Evolutionary conservation across 176 grass and related monocot genomes (phyloP).

Genomic region (Carex parvula): DNA sequence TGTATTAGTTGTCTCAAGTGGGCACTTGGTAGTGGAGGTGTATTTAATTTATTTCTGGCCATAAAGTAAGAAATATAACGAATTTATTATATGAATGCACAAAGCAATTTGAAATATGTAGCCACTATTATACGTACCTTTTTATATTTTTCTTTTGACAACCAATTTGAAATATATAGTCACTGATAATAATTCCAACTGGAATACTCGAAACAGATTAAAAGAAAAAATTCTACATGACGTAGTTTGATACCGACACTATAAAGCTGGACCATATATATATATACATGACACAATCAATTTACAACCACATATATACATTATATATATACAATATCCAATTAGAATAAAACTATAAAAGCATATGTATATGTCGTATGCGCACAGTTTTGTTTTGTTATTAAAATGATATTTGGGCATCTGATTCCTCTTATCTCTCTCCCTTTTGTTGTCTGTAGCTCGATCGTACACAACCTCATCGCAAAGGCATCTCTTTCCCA

Average conservation of each 20-base stretch:
- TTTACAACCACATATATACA: background rate
- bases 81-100: background rate
- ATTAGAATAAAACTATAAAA: too few relatives aligned
- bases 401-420: background rate
- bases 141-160: background rate
- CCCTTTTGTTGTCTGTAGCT: background rate
- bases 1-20: background rate
- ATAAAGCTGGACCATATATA: constrained; percentile 22
- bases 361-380: too few relatives aligned
- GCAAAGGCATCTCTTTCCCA: constrained; percentile 21
- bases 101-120: constrained; percentile 2
- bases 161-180: background rate
- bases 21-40: background rate
- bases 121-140: background rate
- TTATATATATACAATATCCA: constrained; percentile 1
- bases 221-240: too few relatives aligned
- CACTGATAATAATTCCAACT: constrained; percentile 13
- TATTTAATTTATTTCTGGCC: background rate
- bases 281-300: constrained; percentile 1
- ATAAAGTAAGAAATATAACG: background rate
- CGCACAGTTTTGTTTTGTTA: background rate
- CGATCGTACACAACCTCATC: constrained; percentile 20
- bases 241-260: constrained; percentile 14
- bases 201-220: too few relatives aligned
- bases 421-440: constrained; percentile 22